Conservation (phyloP, 495 filamentous ascomycete genomes). For the Penicillium tannophilum region DNA sequence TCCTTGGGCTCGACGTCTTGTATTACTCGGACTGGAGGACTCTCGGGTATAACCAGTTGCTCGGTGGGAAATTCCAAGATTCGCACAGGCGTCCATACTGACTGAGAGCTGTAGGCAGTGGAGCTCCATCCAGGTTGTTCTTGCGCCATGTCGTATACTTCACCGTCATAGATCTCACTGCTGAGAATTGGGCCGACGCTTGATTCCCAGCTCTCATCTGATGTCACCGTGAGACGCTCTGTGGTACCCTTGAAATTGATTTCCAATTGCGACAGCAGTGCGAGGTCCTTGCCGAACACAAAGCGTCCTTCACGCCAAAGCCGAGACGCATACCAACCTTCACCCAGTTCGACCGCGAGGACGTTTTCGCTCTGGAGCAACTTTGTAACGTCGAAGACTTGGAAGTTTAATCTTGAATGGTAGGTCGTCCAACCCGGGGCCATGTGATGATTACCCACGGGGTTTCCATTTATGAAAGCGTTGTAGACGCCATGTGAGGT, state of each 20-base stretch:
- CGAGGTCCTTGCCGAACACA: constrained; percentile 46
- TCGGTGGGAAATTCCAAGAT: constrained; percentile 20
- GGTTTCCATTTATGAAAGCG: constrained; percentile 13
- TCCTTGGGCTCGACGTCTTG: constrained; percentile 37
- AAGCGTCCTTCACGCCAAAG: constrained; percentile 36
- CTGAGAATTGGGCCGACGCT: constrained; percentile 32
- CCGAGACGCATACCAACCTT: constrained; percentile 54
- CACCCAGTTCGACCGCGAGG: constrained; percentile 49
- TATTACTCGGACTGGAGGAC: constrained; percentile 38
- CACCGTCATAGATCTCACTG: constrained; percentile 56
- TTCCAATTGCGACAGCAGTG: constrained; percentile 43
- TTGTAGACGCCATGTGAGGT: constrained; percentile 16
- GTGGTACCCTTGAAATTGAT: constrained; percentile 19
- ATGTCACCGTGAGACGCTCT: constrained; percentile 24
- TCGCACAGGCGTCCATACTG: constrained; percentile 10
- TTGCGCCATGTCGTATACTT: constrained; percentile 42
- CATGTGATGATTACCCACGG: constrained; percentile 16
- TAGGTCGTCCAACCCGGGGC: constrained; percentile 47
- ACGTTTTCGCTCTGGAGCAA: constrained; percentile 35
- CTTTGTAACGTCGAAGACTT: constrained; percentile 51
- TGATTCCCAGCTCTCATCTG: constrained; percentile 40
- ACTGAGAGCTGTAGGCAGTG: neutral
- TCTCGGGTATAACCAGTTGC: constrained; percentile 38
- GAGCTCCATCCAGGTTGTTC: constrained; percentile 20
- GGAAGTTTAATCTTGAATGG: constrained; percentile 32